Evolutionary conservation across 257 asterid genomes (phyloP).

Genomic region (Voacanga thouarsii): DNA sequence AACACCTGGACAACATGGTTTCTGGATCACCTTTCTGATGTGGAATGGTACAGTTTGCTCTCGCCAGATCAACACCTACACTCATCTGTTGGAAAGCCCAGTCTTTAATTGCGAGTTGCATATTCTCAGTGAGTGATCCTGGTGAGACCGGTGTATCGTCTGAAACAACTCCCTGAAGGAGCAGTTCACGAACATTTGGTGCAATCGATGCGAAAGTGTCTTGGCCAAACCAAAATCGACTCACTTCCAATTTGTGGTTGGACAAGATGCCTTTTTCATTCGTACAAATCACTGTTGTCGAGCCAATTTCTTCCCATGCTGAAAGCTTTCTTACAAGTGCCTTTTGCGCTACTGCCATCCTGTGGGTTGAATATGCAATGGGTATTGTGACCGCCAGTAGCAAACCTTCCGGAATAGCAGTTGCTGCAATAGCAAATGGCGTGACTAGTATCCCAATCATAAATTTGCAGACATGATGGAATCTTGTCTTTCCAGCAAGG

Average conservation of each 20-base stretch:
- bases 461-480: conserved; percentile 34
- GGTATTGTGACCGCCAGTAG: conserved; percentile 55
- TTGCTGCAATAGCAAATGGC: conserved; percentile 54
- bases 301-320: conserved; percentile 63
- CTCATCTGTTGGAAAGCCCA: conserved; percentile 48
- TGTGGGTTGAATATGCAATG: conserved; percentile 55
- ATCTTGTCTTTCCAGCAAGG: conserved; percentile 27
- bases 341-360: conserved; percentile 49
- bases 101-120: conserved; percentile 44
- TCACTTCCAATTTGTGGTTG: conserved; percentile 45
- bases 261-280: conserved; percentile 59
- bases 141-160: conserved; percentile 36
- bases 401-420: conserved; percentile 66
- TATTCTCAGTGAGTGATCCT: conserved; percentile 37
- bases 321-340: conserved; percentile 69
- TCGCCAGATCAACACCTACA: conserved; percentile 34
- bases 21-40: conserved; percentile 69
- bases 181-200: conserved; percentile 29
- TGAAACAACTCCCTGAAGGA: conserved; percentile 42
- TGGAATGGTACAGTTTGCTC: conserved; percentile 28
- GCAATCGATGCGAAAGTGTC: conserved; percentile 20
- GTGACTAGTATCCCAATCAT: conserved; percentile 47
- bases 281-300: conserved; percentile 65
- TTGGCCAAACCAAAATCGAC: conserved; percentile 34
- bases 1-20: conserved; percentile 49